These are phyloP conservation scores for Phanerochaete carnosa DNA, from an alignment of 768 basidiomycete species.

Conservation along the genomic window DNA sequence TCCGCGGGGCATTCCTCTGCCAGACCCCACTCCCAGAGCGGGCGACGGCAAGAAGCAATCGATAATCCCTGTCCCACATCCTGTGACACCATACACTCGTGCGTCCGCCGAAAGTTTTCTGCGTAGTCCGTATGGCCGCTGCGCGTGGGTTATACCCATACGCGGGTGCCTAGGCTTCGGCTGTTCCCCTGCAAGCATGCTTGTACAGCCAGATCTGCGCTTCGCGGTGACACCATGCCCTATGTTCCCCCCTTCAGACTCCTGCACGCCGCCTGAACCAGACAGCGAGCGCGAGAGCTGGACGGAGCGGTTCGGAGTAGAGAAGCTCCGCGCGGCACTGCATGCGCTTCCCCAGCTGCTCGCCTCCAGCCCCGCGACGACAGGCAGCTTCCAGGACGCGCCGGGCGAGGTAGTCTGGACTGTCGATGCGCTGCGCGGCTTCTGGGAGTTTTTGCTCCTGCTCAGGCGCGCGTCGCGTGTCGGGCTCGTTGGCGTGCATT, in stretches of 20 bases:
- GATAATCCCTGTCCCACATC: not conserved
- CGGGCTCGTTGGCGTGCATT: constrained; percentile 46
- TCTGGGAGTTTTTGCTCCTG: constrained; percentile 50
- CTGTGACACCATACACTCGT: not conserved
- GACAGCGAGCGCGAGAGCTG: constrained; percentile 13
- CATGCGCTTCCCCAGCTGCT: constrained; percentile 1
- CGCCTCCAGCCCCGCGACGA: constrained; percentile 14
- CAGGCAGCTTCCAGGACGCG: constrained; percentile 3
- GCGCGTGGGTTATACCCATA: constrained; percentile 57
- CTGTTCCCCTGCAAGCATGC: constrained; percentile 14
- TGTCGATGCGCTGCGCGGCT: constrained; percentile 31
- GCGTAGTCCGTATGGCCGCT: constrained; percentile 31
- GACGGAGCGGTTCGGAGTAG: constrained; percentile 32
- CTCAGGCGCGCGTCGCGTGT: constrained; percentile 34
- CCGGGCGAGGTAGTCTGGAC: constrained; percentile 45
- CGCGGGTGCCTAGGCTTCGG: constrained; percentile 50
- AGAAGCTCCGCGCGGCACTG: constrained; percentile 15
- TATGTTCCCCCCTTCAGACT: not conserved
- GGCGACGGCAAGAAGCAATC: not conserved
- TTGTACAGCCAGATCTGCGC: not conserved
- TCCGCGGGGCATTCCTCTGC: not conserved
- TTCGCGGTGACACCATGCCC: not conserved
- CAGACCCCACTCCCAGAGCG: not conserved
- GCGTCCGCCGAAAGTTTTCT: not conserved
- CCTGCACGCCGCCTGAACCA: not conserved